Conservation (phyloP, 768 basidiomycete species). For the Scleroderma bovista region DNA sequence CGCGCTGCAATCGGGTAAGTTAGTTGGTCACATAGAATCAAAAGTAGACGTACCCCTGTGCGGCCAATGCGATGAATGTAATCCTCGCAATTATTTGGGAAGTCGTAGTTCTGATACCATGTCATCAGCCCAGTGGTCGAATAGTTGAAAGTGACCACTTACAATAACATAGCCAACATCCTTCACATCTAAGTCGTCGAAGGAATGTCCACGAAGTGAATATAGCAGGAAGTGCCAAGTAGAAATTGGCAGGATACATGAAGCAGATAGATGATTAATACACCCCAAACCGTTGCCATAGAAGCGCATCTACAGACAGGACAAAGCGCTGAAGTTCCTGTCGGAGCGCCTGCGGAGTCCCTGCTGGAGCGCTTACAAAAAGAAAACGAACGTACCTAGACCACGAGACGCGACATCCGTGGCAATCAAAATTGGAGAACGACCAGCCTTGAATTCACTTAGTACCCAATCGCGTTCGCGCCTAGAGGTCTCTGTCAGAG, state of each 20-base stretch:
- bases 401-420: conserved; percentile 99
- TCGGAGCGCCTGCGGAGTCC: conserved; percentile 26
- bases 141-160: conserved; percentile 30
- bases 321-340: conserved; percentile 25
- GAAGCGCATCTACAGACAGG: conserved; percentile 29
- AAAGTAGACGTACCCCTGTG: conserved; percentile 63
- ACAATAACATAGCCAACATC: conserved; percentile 97
- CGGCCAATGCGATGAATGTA: conserved; percentile 99
- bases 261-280: conserved; percentile 32
- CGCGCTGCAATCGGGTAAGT: conserved; percentile 51
- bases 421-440: conserved; percentile 96
- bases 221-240: conserved; percentile 18
- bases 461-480: conserved; percentile 99
- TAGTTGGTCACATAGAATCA: conserved; percentile 1
- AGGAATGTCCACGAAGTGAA: conserved; percentile 26
- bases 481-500: conserved; percentile 31
- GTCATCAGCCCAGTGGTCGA: conserved; percentile 6
- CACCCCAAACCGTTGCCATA: conserved; percentile 18
- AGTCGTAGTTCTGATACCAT: conserved; percentile 81
- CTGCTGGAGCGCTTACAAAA: conserved; percentile 42
- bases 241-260: conserved; percentile 18
- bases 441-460: conserved; percentile 95
- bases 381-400: conserved; percentile 80
- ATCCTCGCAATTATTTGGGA: conserved; percentile 97
- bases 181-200: conserved; percentile 78